phyloP scores from a whole-genome alignment of 768 basidiomycete species.

The Leccinellum albellum region DNA sequence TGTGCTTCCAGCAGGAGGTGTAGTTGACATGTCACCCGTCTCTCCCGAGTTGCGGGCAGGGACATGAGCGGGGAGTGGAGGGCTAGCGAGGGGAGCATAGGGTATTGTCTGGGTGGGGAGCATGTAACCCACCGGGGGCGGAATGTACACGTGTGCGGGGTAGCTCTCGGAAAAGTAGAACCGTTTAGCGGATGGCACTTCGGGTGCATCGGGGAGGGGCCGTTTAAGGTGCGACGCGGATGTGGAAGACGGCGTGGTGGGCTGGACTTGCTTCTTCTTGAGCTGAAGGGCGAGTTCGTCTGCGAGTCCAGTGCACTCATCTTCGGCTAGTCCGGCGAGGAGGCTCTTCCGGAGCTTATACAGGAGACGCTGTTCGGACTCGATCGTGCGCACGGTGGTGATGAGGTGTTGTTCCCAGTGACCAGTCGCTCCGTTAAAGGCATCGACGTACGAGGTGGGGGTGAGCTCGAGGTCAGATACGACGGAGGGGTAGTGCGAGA shows the following conservation, averaged over 20 bases:
- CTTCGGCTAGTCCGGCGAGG: slow-evolving; percentile 52
- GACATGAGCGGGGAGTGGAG: slow-evolving; percentile 12
- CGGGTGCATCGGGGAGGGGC: slow-evolving; percentile 19
- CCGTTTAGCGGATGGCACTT: slow-evolving; percentile 27
- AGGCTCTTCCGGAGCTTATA: slow-evolving; percentile 60
- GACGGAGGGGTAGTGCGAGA: slow-evolving; percentile 50
- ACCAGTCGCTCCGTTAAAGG: slow-evolving; percentile 48
- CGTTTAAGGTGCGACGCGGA: slow-evolving; percentile 24
- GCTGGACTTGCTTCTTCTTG: slow-evolving; percentile 16
- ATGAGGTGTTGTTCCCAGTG: slow-evolving; percentile 71
- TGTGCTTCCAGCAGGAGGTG: slow-evolving; percentile 12
- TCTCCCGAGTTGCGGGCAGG: slow-evolving; percentile 12
- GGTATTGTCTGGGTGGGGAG: slow-evolving; percentile 27
- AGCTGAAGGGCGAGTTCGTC: slow-evolving; percentile 53
- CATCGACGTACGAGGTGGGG: slow-evolving; percentile 53
- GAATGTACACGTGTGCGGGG: slow-evolving; percentile 29
- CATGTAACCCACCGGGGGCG: slow-evolving; percentile 26
- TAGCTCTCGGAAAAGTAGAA: slow-evolving; percentile 27
- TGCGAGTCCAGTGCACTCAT: slow-evolving; percentile 52
- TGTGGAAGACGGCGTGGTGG: slow-evolving; percentile 6
- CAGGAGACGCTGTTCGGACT: slow-evolving; percentile 56
- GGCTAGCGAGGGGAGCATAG: slow-evolving; percentile 20
- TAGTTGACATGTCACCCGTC: slow-evolving; percentile 12
- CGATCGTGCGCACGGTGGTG: slow-evolving; percentile 54
- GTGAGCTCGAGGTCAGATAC: slow-evolving; percentile 53